Conservation (phyloP, 164 flowering plant genomes). For the Warburgia ugandensis region DNA sequence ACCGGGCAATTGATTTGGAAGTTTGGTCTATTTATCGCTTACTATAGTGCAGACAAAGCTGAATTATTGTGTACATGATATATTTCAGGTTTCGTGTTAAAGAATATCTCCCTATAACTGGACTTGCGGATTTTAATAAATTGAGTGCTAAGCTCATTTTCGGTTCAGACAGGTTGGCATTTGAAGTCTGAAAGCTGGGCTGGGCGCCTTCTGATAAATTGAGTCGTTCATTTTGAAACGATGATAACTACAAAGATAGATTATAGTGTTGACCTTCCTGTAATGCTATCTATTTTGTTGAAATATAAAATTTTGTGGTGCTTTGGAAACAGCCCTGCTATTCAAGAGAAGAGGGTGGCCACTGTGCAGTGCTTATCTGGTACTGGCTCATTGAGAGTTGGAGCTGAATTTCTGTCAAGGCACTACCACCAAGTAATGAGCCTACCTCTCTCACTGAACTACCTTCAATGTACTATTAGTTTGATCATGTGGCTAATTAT, state of each 20-base stretch:
- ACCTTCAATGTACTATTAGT: neutral
- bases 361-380: constrained; percentile 95
- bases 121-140: constrained; percentile 80
- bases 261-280: neutral
- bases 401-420: constrained; percentile 82
- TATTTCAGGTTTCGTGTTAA: constrained; percentile 1
- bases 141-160: constrained; percentile 93
- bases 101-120: constrained; percentile 7
- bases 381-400: constrained; percentile 95
- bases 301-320: neutral
- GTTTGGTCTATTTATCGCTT: constrained; percentile 64
- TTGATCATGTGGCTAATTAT: neutral
- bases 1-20: constrained; percentile 60
- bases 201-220: too few species aligned
- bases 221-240: too few species aligned
- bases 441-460: neutral
- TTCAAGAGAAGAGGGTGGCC: constrained; percentile 74
- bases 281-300: neutral
- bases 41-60: neutral
- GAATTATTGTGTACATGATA: neutral
- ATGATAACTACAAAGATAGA: too few species aligned
- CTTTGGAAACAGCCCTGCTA: constrained; percentile 59
- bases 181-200: too few species aligned
- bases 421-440: constrained; percentile 73
- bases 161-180: constrained; percentile 88